phyloP scores from a whole-genome alignment of 352 stramenopile genomes.

The Globisporangium heterothallicum region DNA sequence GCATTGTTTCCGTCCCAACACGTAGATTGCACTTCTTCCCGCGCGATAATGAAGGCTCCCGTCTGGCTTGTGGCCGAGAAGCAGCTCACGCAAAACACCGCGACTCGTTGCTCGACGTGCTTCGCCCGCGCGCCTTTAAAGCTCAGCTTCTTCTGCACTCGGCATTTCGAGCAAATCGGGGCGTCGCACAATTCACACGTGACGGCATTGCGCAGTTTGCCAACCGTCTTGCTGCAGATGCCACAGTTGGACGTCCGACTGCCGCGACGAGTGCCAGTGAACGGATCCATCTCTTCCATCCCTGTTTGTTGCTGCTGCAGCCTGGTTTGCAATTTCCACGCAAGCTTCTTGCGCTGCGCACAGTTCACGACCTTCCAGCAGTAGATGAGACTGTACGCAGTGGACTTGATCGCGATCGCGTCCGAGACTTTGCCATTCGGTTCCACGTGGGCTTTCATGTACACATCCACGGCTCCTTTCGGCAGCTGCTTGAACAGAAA shows the following conservation, averaged over 20 bases:
- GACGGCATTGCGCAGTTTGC: constrained; percentile 2
- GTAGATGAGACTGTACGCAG: constrained; percentile 19
- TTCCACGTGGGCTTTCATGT: constrained; percentile 21
- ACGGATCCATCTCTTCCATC: background rate
- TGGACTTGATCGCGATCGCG: constrained; percentile 17
- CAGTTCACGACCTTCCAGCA: constrained; percentile 27
- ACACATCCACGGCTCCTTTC: constrained; percentile 20
- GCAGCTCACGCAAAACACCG: constrained; percentile 9
- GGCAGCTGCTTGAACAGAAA: constrained; percentile 30
- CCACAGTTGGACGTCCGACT: constrained; percentile 7
- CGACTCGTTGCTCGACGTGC: background rate
- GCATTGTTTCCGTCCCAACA: background rate
- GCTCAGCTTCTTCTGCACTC: constrained; percentile 7
- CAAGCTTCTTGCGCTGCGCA: constrained; percentile 31
- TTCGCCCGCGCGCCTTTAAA: constrained; percentile 3
- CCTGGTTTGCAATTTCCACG: constrained; percentile 13
- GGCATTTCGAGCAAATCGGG: constrained; percentile 12
- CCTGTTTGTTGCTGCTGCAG: background rate
- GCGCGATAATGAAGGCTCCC: background rate
- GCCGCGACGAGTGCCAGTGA: background rate
- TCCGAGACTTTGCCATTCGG: constrained; percentile 17
- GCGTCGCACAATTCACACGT: constrained; percentile 12
- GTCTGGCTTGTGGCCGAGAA: constrained; percentile 6
- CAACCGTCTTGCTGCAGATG: constrained; percentile 5
- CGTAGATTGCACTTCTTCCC: constrained; percentile 1